Evolutionary conservation across 2,329 filamentous ascomycete species (phyloP), one percentile per base, ranked within the genome.

Genomic region (Trichoderma koningii): DNA sequence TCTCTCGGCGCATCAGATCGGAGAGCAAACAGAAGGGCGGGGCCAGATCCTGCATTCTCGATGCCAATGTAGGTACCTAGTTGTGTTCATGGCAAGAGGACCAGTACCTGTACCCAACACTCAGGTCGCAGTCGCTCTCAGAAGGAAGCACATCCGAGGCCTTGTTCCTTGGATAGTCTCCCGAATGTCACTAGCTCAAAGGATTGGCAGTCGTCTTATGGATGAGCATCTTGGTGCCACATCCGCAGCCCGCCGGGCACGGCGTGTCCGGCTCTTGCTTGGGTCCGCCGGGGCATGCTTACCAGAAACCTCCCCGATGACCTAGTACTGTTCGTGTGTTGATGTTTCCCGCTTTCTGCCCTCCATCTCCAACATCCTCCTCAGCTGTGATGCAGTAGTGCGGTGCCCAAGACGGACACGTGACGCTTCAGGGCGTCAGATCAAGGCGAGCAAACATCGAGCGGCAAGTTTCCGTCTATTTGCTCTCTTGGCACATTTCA

Each of bases 201-300:
- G 50, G 59, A 45, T 44, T 47, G 59, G 34, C 50, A 53, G 59
- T 63, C 59, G 47, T 63, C 59, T 55, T 47, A 52, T 34, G 41
- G 26, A 60, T 60, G 52, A 47, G 63, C 55, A 60, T 53, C 63
- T 60, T 60, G 55, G 63, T 42, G 59, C 59, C 59, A 44, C 55
- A 65, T 47, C 63, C 63, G 48, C 48, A 57, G 34, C 53, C 42
- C 55, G 53, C 63, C 38, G 55, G 47, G 53, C 34, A 28, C 63
- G 55, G 59, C 59, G 55, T 56, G 41, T 53, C 63, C 63, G 63
- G 63, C 14, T 44, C n/a, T 38, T 44, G 48, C 55, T 59, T 59
- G 48, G 63, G 57, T 47, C 50, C 48, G 50, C 63, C 52, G 38
- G 48, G 45, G 63, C 53, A 23, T 59, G 53, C 63, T 59, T 52